phyloP scores from a whole-genome alignment of 768 basidiomycete genomes.

The Crepidotus variabilis region DNA sequence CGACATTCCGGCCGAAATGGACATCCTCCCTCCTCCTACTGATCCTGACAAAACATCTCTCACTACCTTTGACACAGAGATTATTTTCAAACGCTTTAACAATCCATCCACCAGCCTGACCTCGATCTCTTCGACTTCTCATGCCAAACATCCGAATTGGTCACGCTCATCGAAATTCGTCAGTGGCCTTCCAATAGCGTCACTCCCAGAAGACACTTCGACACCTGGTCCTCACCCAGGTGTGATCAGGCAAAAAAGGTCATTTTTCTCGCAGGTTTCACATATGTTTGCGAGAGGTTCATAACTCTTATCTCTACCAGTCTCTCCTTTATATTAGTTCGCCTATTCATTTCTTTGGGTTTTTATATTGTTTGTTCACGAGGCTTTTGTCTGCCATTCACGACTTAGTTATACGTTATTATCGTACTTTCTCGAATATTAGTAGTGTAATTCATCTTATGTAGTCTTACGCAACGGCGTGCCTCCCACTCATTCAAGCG shows the following conservation, averaged over 20 bases:
- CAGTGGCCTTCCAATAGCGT: not conserved
- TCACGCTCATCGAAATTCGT: not conserved
- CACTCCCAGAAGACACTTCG: not conserved
- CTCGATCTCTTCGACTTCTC: not conserved
- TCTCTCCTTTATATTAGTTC: not conserved
- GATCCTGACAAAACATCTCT: not conserved
- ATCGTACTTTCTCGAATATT: no score
- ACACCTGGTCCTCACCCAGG: not conserved
- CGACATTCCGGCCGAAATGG: not conserved
- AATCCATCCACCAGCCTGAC: not conserved
- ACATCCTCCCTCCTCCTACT: not conserved
- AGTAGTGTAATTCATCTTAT: no score
- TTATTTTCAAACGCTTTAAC: not conserved
- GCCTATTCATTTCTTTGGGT: not conserved
- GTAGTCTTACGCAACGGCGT: no score
- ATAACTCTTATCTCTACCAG: not conserved
- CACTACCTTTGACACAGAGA: not conserved
- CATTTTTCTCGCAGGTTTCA: constrained; percentile 7
- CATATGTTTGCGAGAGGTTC: constrained; percentile 2
- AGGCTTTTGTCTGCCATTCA: no score
- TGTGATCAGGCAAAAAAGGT: not conserved
- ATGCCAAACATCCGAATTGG: not conserved
- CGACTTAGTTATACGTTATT: no score
- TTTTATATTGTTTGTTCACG: no score
- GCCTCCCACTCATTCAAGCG: no score